Evolutionary conservation across 306 rosid genomes (phyloP).

Genomic region (Delonix regia): DNA sequence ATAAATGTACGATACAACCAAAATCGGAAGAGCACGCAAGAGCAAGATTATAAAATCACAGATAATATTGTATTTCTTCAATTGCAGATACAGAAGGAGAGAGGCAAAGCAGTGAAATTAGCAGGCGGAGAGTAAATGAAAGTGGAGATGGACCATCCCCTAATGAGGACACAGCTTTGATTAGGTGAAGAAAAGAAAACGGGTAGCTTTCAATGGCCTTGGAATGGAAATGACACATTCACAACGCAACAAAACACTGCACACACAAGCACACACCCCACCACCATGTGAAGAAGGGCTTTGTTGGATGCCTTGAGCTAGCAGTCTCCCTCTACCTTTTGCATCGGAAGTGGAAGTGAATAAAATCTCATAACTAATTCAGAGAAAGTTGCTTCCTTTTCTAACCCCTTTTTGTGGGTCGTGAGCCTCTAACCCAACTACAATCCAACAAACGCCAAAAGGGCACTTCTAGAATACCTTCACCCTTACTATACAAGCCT

Average conservation of each 20-base stretch:
- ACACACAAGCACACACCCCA: slow-evolving; percentile 44
- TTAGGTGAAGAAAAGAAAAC: slow-evolving; percentile 47
- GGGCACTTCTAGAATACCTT: background rate
- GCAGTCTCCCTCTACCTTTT: slow-evolving; percentile 35
- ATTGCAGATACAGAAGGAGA: too few relatives aligned
- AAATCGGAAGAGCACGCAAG: too few relatives aligned
- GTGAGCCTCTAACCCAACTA: background rate
- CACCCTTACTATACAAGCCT: background rate
- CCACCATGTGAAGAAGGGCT: slow-evolving; percentile 74
- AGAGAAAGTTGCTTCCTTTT: slow-evolving; percentile 40
- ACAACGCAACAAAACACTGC: too few relatives aligned
- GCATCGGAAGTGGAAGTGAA: slow-evolving; percentile 38
- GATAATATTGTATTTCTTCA: too few relatives aligned
- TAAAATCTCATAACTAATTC: slow-evolving; percentile 33
- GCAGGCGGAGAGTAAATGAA: background rate
- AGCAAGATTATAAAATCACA: too few relatives aligned
- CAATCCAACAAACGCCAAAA: slow-evolving; percentile 37
- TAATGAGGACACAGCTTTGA: slow-evolving; percentile 29
- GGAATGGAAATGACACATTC: slow-evolving; percentile 42
- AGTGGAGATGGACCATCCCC: slow-evolving; percentile 25
- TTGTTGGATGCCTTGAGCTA: slow-evolving; percentile 49
- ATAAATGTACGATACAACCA: too few relatives aligned
- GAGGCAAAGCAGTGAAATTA: slow-evolving; percentile 27
- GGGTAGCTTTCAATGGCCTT: slow-evolving; percentile 43
- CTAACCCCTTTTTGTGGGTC: slow-evolving; percentile 29